These are phyloP conservation scores for Vaccinium darrowii DNA, from an alignment of 148 eudicot genomes.

Conservation along the genomic window DNA sequence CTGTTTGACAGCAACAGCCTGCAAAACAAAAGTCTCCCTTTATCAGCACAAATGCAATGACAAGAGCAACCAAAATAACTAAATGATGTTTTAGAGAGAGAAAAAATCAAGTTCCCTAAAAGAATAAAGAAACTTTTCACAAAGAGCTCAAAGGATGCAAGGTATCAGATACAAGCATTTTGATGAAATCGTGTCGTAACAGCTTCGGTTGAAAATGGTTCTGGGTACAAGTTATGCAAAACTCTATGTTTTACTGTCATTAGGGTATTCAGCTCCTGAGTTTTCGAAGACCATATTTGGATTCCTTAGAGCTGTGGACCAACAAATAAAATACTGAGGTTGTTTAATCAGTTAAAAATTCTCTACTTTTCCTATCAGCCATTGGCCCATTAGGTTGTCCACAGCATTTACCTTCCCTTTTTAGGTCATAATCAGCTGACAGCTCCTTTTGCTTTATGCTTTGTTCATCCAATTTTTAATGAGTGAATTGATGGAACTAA, in stretches of 20 bases:
- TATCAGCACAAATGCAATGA: background rate
- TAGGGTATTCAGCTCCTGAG: background rate
- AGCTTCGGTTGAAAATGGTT: background rate
- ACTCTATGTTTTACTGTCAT: background rate
- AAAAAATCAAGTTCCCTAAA: background rate
- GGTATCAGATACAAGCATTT: background rate
- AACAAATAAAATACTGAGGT: background rate
- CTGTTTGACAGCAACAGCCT: slow-evolving; percentile 94
- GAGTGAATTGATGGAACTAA: background rate
- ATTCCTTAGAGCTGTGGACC: background rate
- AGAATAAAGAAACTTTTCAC: background rate
- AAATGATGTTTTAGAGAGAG: background rate
- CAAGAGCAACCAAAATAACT: background rate
- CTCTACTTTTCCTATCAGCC: background rate
- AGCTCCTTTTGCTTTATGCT: background rate
- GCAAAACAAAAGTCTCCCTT: slow-evolving; percentile 18
- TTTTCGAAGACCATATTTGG: background rate
- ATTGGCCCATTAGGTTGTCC: background rate
- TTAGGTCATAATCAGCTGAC: background rate
- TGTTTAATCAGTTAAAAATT: background rate
- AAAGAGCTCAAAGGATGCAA: background rate
- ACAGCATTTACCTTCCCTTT: background rate
- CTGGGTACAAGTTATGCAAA: background rate
- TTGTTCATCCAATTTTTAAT: background rate
- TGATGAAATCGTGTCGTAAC: background rate